Conservation (phyloP, 257 asterid genomes). For the Handroanthus guayacan region DNA sequence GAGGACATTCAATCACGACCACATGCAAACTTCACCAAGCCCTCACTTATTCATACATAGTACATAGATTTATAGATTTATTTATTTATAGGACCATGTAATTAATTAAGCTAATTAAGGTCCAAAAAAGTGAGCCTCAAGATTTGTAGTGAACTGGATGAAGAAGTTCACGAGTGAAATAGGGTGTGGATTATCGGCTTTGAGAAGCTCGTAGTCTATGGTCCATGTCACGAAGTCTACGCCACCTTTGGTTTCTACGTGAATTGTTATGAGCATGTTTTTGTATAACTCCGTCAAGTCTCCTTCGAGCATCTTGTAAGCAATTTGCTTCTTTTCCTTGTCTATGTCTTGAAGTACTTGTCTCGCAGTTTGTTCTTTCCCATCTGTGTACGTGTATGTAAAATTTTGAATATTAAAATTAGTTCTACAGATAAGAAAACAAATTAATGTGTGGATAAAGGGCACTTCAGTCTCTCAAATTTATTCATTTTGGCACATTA, state of each 20-base stretch:
- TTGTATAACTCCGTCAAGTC: slow-evolving; percentile 31
- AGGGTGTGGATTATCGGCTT: slow-evolving; percentile 23
- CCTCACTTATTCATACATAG: too few relatives aligned
- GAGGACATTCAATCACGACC: too few relatives aligned
- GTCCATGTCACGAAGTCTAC: slow-evolving; percentile 37
- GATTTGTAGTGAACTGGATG: slow-evolving; percentile 30
- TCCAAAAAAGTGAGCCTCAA: slow-evolving; percentile 21
- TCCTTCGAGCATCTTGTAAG: slow-evolving; percentile 32
- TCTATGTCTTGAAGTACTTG: slow-evolving; percentile 33
- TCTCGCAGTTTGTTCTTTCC: slow-evolving; percentile 20
- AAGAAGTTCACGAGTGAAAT: slow-evolving; percentile 3
- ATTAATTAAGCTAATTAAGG: too few relatives aligned
- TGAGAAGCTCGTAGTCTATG: slow-evolving; percentile 30
- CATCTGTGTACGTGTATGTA: slow-evolving; percentile 1
- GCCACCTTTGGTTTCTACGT: slow-evolving; percentile 29
- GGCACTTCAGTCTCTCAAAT: too few relatives aligned
- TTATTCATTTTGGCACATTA: too few relatives aligned
- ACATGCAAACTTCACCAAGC: too few relatives aligned
- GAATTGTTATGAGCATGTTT: slow-evolving; percentile 21
- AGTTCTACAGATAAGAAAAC: neutral
- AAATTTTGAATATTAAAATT: neutral
- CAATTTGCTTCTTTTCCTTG: slow-evolving; percentile 13
- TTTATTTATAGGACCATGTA: too few relatives aligned
- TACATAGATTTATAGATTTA: too few relatives aligned
- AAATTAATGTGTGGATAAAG: too few relatives aligned